Percentiles rank a stretch among this genome's conserved stretches.
These are phyloP conservation scores for Pseudopediastrum boryanum DNA, from an alignment of 139 green algal species.

Conservation along the genomic window DNA sequence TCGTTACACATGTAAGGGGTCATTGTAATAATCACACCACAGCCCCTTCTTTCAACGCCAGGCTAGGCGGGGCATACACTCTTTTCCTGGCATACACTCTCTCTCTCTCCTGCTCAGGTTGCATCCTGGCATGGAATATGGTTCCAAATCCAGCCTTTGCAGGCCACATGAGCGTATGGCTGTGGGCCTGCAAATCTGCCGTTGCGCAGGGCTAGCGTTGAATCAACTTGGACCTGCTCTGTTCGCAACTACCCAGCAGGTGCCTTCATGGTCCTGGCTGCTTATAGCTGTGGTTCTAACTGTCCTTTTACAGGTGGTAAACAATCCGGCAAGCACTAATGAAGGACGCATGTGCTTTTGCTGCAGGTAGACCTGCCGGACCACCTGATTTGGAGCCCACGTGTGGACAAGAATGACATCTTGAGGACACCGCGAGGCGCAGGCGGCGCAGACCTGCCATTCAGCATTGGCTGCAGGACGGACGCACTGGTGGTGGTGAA, in stretches of 20 bases:
- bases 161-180: too few species aligned
- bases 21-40: not conserved
- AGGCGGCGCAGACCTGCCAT: not conserved
- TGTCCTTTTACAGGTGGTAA: not conserved
- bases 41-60: not conserved
- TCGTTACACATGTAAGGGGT: not conserved
- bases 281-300: not conserved
- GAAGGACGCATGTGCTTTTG: too few species aligned
- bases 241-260: too few species aligned
- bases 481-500: slow-evolving; percentile 12
- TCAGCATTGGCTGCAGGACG: slow-evolving; percentile 13
- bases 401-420: not conserved
- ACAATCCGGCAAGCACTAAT: not conserved
- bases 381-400: not conserved
- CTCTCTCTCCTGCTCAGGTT: not conserved
- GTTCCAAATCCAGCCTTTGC: too few species aligned
- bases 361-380: not conserved
- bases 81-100: not conserved
- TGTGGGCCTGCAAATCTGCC: not conserved
- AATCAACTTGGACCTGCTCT: not conserved
- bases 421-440: not conserved
- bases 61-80: not conserved
- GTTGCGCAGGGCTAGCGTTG: not conserved
- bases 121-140: not conserved
- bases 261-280: too few species aligned